phyloP scores from a whole-genome alignment of 306 rosid genomes.

The Pyrus pyrifolia region DNA sequence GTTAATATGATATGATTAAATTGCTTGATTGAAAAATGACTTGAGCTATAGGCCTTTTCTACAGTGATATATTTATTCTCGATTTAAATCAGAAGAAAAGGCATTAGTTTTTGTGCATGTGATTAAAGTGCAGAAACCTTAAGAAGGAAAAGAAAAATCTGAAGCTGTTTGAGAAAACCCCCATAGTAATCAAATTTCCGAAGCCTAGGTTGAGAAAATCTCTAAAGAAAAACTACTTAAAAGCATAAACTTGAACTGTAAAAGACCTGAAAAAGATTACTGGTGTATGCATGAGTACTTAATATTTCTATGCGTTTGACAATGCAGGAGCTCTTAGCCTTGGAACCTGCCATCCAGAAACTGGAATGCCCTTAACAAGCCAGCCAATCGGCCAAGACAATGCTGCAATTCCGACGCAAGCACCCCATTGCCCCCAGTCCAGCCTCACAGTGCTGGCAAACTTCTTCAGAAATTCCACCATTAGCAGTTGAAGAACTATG shows the following conservation, averaged over 20 bases:
- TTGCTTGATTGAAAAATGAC: too few species aligned
- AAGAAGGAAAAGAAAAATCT: too few species aligned
- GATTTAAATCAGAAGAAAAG: neutral
- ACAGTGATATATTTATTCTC: neutral
- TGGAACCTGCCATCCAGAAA: slow-evolving; percentile 2
- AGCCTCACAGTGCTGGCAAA: slow-evolving; percentile 30
- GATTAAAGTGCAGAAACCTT: neutral
- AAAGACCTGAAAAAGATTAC: neutral
- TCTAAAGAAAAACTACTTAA: neutral
- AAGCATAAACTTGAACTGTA: neutral
- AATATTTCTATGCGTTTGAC: neutral
- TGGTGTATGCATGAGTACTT: neutral
- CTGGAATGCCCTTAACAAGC: slow-evolving; percentile 22
- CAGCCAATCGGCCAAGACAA: slow-evolving; percentile 37
- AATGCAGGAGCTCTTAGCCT: neutral
- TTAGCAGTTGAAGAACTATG: slow-evolving; percentile 26
- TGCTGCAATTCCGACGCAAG: slow-evolving; percentile 18
- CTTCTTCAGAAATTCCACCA: slow-evolving; percentile 34
- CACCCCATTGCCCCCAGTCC: slow-evolving; percentile 32
- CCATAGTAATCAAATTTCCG: neutral
- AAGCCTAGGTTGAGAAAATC: neutral
- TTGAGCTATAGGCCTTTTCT: neutral
- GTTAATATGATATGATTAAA: neutral
- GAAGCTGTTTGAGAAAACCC: neutral
- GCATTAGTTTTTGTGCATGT: neutral